These are phyloP conservation scores for Diaporthe amygdali DNA, from an alignment of 2,329 filamentous ascomycete species.

Conservation along the genomic window DNA sequence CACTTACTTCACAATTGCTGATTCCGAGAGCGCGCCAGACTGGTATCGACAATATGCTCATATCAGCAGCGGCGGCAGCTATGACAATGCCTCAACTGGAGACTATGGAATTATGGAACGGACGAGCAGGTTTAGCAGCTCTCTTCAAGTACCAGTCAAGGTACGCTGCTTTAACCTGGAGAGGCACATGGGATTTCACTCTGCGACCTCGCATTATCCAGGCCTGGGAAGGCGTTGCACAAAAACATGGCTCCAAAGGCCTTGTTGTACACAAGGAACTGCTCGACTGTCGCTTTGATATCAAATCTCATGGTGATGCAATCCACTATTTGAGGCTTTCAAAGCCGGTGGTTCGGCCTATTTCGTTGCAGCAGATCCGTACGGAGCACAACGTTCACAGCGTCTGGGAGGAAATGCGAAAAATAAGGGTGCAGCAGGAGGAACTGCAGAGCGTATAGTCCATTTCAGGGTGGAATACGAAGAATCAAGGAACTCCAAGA, in stretches of 20 bases:
- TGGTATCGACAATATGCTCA: constrained; percentile 29
- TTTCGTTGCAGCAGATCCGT: constrained; percentile 40
- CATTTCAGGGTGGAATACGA: no score
- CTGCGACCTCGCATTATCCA: constrained; percentile 29
- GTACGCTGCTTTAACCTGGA: constrained; percentile 32
- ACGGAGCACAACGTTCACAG: constrained; percentile 31
- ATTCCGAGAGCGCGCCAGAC: constrained; percentile 26
- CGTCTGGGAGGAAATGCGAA: not conserved
- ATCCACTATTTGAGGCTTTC: constrained; percentile 35
- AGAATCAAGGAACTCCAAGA: no score
- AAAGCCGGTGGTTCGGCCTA: constrained; percentile 35
- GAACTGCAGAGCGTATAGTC: no score
- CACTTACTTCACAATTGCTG: constrained; percentile 36
- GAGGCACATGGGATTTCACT: constrained; percentile 35
- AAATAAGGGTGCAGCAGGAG: no score
- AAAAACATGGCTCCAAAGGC: constrained; percentile 28
- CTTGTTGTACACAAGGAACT: constrained; percentile 29
- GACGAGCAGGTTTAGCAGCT: constrained; percentile 34
- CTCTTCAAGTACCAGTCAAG: constrained; percentile 36
- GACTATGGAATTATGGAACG: constrained; percentile 42
- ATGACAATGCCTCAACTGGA: constrained; percentile 37
- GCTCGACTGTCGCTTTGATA: constrained; percentile 30
- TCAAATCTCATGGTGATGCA: constrained; percentile 38
- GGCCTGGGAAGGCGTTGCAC: constrained; percentile 36
- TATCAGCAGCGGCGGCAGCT: constrained; percentile 32